phyloP scores from a whole-genome alignment of 805 yeast genomes.

The Nadsonia fulvescens region DNA sequence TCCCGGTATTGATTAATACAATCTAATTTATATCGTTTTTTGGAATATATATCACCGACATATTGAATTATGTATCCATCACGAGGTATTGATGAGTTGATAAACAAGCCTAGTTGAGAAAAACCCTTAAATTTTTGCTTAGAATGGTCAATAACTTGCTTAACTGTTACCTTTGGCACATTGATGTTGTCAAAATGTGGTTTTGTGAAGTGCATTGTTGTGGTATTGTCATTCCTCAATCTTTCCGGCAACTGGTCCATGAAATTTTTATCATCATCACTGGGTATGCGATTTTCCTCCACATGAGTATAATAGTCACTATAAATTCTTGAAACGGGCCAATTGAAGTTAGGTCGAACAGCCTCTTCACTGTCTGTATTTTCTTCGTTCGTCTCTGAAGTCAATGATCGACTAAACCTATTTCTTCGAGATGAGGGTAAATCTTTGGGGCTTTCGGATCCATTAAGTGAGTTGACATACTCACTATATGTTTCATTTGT shows the following conservation, averaged over 20 bases:
- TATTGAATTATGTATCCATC: slow-evolving; percentile 41
- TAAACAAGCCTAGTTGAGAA: slow-evolving; percentile 45
- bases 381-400: too few species aligned
- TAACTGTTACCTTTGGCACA: slow-evolving; percentile 27
- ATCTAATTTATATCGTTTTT: slow-evolving; percentile 43
- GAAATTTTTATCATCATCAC: slow-evolving; percentile 5
- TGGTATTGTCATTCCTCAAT: slow-evolving; percentile 6
- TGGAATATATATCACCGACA: slow-evolving; percentile 56
- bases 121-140: slow-evolving; percentile 43
- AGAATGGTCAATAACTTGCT: slow-evolving; percentile 40
- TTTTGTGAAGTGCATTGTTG: slow-evolving; percentile 7
- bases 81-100: slow-evolving; percentile 23
- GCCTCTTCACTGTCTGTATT: too few species aligned
- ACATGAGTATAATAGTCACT: too few species aligned
- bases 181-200: slow-evolving; percentile 11
- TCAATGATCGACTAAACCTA: too few species aligned
- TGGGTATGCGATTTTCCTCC: too few species aligned
- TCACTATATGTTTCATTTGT: too few species aligned
- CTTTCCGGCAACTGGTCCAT: not conserved
- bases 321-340: too few species aligned
- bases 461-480: too few species aligned
- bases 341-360: too few species aligned
- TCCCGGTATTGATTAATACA: slow-evolving; percentile 58
- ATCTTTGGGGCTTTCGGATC: too few species aligned
- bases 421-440: too few species aligned